These are phyloP conservation scores for Pleodorina starrii DNA, from an alignment of 139 green algal species.

Conservation along the genomic window DNA sequence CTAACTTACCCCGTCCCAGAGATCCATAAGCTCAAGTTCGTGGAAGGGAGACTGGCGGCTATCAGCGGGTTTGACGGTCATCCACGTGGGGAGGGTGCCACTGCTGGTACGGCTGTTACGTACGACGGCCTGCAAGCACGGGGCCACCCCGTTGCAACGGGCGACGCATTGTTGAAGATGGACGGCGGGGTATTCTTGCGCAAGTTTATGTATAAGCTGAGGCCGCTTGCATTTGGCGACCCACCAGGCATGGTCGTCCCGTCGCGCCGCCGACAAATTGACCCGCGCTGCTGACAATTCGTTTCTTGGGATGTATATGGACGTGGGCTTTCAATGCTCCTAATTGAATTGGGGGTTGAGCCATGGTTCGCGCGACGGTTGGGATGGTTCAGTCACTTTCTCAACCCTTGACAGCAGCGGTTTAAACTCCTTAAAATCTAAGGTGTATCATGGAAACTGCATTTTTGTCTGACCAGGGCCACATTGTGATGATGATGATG, in stretches of 20 bases:
- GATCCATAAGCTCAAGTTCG: conserved; percentile 52
- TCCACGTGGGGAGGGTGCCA: not conserved
- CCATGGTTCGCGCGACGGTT: not conserved
- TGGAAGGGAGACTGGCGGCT: conserved; percentile 33
- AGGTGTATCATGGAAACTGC: too few species aligned
- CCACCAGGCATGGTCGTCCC: not conserved
- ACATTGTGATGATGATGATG: too few species aligned
- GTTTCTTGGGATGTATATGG: not conserved
- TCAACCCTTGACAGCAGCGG: too few species aligned
- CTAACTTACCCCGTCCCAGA: conserved; percentile 64
- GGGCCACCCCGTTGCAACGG: too few species aligned
- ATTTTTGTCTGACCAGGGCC: too few species aligned
- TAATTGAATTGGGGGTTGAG: not conserved
- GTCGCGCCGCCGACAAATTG: not conserved
- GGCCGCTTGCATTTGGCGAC: not conserved
- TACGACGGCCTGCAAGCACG: not conserved
- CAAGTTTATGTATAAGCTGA: not conserved
- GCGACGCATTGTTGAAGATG: too few species aligned
- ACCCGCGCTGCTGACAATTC: not conserved
- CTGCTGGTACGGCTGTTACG: not conserved
- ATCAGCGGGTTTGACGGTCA: conserved; percentile 41
- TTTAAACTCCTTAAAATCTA: too few species aligned
- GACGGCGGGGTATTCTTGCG: too few species aligned
- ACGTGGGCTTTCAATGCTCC: not conserved
- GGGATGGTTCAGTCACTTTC: too few species aligned